These are phyloP conservation scores for Marasmius tenuissimus DNA, from an alignment of 1,284 basidiomycete genomes.

Conservation along the genomic window DNA sequence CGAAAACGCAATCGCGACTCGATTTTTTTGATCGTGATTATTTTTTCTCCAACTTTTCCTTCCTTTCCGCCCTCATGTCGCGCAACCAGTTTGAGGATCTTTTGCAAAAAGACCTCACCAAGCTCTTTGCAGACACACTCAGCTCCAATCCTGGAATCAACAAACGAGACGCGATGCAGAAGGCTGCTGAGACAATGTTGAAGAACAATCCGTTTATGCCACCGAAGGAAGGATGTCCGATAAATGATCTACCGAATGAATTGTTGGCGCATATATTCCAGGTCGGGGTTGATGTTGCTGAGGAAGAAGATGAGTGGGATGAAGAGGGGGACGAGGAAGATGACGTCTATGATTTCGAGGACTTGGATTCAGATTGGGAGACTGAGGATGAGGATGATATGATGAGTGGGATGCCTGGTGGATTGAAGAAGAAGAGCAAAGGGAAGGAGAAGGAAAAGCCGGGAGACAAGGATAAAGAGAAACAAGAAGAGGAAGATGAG, in stretches of 20 bases:
- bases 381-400: constrained; percentile 13
- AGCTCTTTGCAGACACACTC: constrained; percentile 22
- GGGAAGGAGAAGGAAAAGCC: constrained; percentile 12
- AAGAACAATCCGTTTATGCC: constrained; percentile 48
- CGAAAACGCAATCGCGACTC: neutral
- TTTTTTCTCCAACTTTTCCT: neutral
- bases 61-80: constrained; percentile 1
- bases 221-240: constrained; percentile 45
- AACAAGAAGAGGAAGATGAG: constrained; percentile 24
- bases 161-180: constrained; percentile 28
- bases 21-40: neutral
- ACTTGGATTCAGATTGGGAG: constrained; percentile 16
- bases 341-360: constrained; percentile 23
- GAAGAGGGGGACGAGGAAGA: constrained; percentile 26
- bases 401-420: constrained; percentile 16
- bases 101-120: constrained; percentile 9
- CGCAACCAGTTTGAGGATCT: constrained; percentile 12
- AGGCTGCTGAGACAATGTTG: constrained; percentile 33
- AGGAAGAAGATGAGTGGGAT: constrained; percentile 30
- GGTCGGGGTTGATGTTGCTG: constrained; percentile 41
- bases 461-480: constrained; percentile 13
- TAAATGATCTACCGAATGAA: constrained; percentile 58
- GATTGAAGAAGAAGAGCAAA: constrained; percentile 16
- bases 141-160: constrained; percentile 24
- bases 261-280: constrained; percentile 58